phyloP scores from a whole-genome alignment of 371 early-diverging fungal genomes.

The Vairimorpha necatrix region DNA sequence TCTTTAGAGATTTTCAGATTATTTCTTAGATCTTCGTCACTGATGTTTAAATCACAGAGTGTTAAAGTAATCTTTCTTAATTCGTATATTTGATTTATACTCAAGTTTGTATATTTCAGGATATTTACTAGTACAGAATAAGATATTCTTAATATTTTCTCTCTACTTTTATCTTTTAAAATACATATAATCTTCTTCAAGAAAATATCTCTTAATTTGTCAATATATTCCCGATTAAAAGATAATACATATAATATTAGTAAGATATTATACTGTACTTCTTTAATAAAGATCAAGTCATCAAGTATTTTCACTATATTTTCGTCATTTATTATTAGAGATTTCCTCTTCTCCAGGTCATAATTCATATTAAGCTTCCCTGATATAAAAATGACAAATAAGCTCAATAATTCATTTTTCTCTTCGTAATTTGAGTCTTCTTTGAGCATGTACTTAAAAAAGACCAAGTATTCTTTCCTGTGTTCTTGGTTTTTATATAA shows the following conservation, averaged over 20 bases:
- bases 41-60: slow-evolving; percentile 8
- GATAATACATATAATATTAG: slow-evolving; percentile 54
- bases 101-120: slow-evolving; percentile 14
- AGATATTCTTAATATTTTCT: slow-evolving; percentile 45
- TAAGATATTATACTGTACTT: slow-evolving; percentile 57
- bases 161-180: slow-evolving; percentile 30
- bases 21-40: slow-evolving; percentile 14
- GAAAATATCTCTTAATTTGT: not conserved
- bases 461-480: slow-evolving; percentile 43
- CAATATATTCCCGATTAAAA: slow-evolving; percentile 30
- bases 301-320: slow-evolving; percentile 38
- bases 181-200: slow-evolving; percentile 15
- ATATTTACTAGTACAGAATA: slow-evolving; percentile 26
- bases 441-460: slow-evolving; percentile 39
- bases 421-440: slow-evolving; percentile 47
- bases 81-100: slow-evolving; percentile 12
- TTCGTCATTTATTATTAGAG: slow-evolving; percentile 31
- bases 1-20: slow-evolving; percentile 11
- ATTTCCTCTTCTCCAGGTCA: slow-evolving; percentile 37
- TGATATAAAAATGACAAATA: slow-evolving; percentile 40
- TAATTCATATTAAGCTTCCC: slow-evolving; percentile 29
- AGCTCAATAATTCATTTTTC: slow-evolving; percentile 47
- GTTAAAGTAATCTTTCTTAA: slow-evolving; percentile 5
- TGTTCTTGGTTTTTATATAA: slow-evolving; percentile 38
- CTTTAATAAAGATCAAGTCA: slow-evolving; percentile 35